Evolutionary conservation across 352 stramenopile species (phyloP), one percentile per base, ranked within the genome.

Genomic region (Saprolegnia diclina): DNA sequence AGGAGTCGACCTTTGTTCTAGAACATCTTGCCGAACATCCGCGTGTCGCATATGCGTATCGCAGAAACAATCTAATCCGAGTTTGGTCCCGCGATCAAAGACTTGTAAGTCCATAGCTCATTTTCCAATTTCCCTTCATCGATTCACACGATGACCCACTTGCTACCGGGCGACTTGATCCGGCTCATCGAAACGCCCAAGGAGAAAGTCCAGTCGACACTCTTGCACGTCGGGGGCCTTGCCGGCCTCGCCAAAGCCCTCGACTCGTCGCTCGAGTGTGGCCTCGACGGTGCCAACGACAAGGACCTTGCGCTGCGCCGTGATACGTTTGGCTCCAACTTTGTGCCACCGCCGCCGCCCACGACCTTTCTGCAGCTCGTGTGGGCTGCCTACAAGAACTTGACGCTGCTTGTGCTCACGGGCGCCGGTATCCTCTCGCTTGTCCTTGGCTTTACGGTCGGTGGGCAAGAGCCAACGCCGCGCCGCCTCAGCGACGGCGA

Each of bases 351-450:
- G 16, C 80, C 82, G 0, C 74, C 65, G n/a, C 35, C 82, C 29
- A 87, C 83, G 26, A 56, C 68, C 0, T 54, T 90, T 9, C 40
- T 85, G 1, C 81, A 89, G 74, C 81, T 97, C 50, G 91, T 97
- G 74, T 93, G 79, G 71, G 86, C 94, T 29, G 87, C 88, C 21
- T 87, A 94, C 52, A 80, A 97, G 42, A 81, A 91, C 57, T 37
- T 89, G 9, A 90, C 83, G 24, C 87, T 88, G 68, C 83, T 91
- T 29, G 75, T 87, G 11, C 66, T 91, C 5, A 78, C 79, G 16
- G 73, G 73, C n/a, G 82, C 80, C 1, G 81, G 83, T 21, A 67
- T 83, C 32, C 57, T 91, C 4, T 91, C 83, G 2, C 68, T 89
- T 54, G 67, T 87, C 22, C 50, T 89, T 16, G 56, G 77, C 0